Evolutionary conservation across 352 stramenopile species (phyloP).

Genomic region (Phytophthora fragariaefolia): DNA sequence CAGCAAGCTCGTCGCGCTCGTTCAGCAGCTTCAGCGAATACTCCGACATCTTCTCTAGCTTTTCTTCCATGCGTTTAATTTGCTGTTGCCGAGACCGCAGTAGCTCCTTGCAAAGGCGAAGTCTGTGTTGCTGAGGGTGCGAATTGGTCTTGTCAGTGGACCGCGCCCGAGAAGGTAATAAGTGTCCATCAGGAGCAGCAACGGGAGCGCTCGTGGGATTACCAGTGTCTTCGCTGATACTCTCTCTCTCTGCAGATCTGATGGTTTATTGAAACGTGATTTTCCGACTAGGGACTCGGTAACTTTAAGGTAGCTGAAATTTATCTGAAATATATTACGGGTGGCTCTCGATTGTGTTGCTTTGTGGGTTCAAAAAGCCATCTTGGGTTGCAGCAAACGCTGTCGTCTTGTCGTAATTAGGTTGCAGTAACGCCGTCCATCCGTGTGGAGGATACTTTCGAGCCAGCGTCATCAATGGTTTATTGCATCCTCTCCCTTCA

Average conservation of each 20-base stretch:
- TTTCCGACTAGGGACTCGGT: neutral
- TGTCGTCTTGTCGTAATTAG: conserved; percentile 10
- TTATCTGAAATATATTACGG: conserved; percentile 12
- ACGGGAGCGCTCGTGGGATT: neutral
- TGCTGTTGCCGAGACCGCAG: neutral
- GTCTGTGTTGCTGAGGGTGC: too few species aligned
- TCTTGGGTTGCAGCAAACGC: conserved; percentile 6
- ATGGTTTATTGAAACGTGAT: neutral
- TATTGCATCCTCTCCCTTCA: too few species aligned
- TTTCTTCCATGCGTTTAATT: conserved; percentile 1
- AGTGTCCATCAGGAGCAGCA: neutral
- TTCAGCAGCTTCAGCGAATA: conserved; percentile 1
- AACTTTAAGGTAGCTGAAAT: conserved; percentile 8
- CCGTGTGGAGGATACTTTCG: too few species aligned
- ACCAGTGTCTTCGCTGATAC: neutral
- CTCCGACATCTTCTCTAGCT: neutral
- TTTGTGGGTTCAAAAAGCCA: neutral
- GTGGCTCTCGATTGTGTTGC: neutral
- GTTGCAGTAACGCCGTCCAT: conserved; percentile 8
- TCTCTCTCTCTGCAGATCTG: neutral
- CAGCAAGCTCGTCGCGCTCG: neutral
- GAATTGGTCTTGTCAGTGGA: too few species aligned
- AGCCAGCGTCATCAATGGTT: too few species aligned
- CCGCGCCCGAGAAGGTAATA: too few species aligned
- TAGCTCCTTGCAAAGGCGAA: conserved; percentile 11